Conservation (phyloP, 2,329 filamentous ascomycete genomes). For the Aspergillus ochraceoroseus region DNA sequence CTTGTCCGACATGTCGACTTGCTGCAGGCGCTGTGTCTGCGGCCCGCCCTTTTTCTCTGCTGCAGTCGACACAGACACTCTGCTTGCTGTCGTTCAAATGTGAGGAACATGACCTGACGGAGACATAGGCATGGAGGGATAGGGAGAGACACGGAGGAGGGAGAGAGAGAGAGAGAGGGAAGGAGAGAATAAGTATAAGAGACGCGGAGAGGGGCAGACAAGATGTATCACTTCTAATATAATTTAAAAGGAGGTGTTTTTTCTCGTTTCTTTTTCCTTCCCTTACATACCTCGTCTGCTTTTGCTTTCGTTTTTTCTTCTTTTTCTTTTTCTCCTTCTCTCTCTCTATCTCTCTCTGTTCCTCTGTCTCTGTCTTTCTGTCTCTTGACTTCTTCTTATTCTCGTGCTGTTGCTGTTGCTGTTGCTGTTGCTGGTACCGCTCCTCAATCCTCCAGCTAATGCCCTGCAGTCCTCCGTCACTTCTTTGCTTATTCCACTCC, state of each 20-base stretch:
- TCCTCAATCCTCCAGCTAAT: constrained; percentile 3
- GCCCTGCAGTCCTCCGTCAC: constrained; percentile 13
- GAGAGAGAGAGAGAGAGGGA: constrained; percentile 5
- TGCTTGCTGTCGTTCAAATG: constrained; percentile 4
- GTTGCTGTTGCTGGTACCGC: background rate
- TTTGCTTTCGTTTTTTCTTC: background rate
- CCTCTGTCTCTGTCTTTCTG: constrained; percentile 6
- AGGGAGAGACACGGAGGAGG: constrained; percentile 6
- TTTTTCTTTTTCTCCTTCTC: too few relatives aligned
- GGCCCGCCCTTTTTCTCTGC: constrained; percentile 15
- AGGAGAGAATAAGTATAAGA: background rate
- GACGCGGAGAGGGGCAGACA: constrained; percentile 10
- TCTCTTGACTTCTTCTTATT: background rate
- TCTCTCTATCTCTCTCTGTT: too few relatives aligned
- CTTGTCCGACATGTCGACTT: constrained; percentile 34
- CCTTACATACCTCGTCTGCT: background rate
- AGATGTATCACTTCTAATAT: constrained; percentile 26
- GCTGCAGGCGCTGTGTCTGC: constrained; percentile 24
- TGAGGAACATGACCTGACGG: too few relatives aligned
- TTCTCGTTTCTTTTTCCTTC: constrained; percentile 4
- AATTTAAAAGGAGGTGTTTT: constrained; percentile 5
- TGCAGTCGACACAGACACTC: constrained; percentile 17
- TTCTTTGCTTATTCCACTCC: constrained; percentile 18
- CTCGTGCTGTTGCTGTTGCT: too few relatives aligned
- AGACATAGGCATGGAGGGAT: too few relatives aligned